Evolutionary conservation across 129 eudicot species (phyloP).

Genomic region (Centaurea solstitialis): DNA sequence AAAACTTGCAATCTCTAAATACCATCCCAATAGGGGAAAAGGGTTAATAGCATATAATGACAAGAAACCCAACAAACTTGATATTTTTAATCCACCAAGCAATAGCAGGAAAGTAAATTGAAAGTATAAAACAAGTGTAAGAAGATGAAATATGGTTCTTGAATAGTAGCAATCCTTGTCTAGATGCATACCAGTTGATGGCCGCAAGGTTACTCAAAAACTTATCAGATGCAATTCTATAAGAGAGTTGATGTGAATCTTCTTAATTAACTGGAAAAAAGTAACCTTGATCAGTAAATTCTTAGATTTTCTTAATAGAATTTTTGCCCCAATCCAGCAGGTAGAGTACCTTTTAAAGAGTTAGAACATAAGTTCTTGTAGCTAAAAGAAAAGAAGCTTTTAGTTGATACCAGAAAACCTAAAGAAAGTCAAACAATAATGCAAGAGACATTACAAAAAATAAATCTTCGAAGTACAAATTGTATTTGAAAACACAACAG

Average conservation of each 20-base stretch:
- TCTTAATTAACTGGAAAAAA: background rate
- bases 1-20: too few species aligned
- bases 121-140: too few species aligned
- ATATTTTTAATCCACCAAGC: too few species aligned
- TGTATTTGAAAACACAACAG: too few species aligned
- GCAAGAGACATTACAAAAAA: too few species aligned
- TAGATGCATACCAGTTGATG: background rate
- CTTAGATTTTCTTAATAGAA: slow-evolving; percentile 79
- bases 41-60: too few species aligned
- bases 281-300: background rate
- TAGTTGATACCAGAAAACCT: slow-evolving; percentile 1
- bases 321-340: slow-evolving; percentile 73
- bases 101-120: too few species aligned
- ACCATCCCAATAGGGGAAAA: too few species aligned
- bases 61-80: too few species aligned
- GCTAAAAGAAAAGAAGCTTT: background rate
- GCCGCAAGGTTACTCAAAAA: background rate
- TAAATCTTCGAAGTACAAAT: too few species aligned
- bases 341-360: slow-evolving; percentile 70
- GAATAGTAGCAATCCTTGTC: background rate
- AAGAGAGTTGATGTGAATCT: background rate
- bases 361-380: slow-evolving; percentile 87
- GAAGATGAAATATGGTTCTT: background rate
- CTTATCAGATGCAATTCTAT: background rate
- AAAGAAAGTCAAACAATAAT: slow-evolving; percentile 16